These are phyloP conservation scores for Lasiodiplodia theobromae DNA, from an alignment of 2,329 filamentous ascomycete species.

Conservation along the genomic window DNA sequence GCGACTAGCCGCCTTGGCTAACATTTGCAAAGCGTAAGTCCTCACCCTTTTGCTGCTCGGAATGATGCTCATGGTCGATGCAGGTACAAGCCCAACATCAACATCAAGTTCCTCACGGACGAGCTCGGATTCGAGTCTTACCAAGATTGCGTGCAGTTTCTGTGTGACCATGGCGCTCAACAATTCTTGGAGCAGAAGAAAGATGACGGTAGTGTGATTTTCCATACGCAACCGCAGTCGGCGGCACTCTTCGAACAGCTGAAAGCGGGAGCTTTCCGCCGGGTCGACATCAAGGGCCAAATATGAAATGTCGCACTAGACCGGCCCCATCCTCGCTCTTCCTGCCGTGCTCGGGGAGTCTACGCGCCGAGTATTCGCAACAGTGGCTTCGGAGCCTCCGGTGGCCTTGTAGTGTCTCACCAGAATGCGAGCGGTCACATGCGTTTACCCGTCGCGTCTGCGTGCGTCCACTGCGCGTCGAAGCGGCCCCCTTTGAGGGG, in stretches of 20 bases:
- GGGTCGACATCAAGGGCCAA: constrained; percentile 97
- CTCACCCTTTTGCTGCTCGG: no score
- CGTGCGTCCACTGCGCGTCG: not conserved
- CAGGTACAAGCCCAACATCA: constrained; percentile 92
- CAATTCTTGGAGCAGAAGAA: constrained; percentile 75
- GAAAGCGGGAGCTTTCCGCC: constrained; percentile 76
- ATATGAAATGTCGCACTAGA: constrained; percentile 65
- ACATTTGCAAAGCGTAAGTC: constrained; percentile 93
- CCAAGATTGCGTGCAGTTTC: constrained; percentile 87
- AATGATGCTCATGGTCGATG: not conserved
- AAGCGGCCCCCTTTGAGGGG: not conserved
- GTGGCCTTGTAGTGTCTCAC: constrained; percentile 11
- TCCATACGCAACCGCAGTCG: constrained; percentile 53
- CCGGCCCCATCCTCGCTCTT: not conserved
- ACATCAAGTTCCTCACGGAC: constrained; percentile 89
- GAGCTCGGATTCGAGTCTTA: constrained; percentile 96
- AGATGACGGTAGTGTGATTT: constrained; percentile 57
- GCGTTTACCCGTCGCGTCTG: constrained; percentile 1
- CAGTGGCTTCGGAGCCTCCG: constrained; percentile 13
- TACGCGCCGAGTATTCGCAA: constrained; percentile 12
- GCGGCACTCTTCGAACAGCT: constrained; percentile 73
- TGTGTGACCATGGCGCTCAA: constrained; percentile 80
- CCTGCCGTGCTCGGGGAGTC: not conserved
- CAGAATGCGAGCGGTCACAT: constrained; percentile 10
- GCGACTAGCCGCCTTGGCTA: constrained; percentile 86